A percentile compares a stretch with the other conserved stretches of the same genome.
Evolutionary conservation across 768 basidiomycete species (phyloP).

Genomic region (Rhizopogon vulgaris): DNA sequence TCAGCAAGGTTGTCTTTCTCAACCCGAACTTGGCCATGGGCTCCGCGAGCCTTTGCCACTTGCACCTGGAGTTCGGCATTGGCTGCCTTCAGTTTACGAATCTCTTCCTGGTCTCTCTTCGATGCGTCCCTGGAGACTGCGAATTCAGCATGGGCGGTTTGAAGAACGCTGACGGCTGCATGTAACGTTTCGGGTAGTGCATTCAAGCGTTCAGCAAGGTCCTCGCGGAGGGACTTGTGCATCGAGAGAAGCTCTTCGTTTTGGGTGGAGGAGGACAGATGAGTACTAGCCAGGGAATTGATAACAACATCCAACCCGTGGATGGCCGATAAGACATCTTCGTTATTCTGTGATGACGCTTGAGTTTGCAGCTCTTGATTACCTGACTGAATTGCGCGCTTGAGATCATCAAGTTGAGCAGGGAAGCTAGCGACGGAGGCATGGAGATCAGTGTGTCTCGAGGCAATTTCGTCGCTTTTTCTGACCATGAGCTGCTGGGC

Average conservation of each 20-base stretch:
- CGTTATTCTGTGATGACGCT: constrained; percentile 10
- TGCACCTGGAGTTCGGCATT: constrained; percentile 71
- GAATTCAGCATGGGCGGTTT: constrained; percentile 59
- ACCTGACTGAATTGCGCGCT: constrained; percentile 33
- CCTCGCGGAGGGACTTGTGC: constrained; percentile 48
- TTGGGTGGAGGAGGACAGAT: constrained; percentile 42
- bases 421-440: constrained; percentile 44
- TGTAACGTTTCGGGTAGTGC: constrained; percentile 56
- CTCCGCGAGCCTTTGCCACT: constrained; percentile 68
- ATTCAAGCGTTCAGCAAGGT: constrained; percentile 46
- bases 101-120: constrained; percentile 64
- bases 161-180: constrained; percentile 46
- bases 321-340: constrained; percentile 29
- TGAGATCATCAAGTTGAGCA: constrained; percentile 35
- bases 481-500: constrained; percentile 36
- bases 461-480: constrained; percentile 31
- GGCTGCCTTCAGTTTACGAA: constrained; percentile 43
- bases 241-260: constrained; percentile 43
- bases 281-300: constrained; percentile 44
- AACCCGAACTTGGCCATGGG: constrained; percentile 71
- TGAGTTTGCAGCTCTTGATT: constrained; percentile 16
- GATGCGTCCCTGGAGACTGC: constrained; percentile 48
- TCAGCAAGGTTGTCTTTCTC: constrained; percentile 74
- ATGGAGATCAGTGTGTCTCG: constrained; percentile 35
- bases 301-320: constrained; percentile 41